Conservation (phyloP, 768 basidiomycete genomes). For the Tulasnella sp. region DNA sequence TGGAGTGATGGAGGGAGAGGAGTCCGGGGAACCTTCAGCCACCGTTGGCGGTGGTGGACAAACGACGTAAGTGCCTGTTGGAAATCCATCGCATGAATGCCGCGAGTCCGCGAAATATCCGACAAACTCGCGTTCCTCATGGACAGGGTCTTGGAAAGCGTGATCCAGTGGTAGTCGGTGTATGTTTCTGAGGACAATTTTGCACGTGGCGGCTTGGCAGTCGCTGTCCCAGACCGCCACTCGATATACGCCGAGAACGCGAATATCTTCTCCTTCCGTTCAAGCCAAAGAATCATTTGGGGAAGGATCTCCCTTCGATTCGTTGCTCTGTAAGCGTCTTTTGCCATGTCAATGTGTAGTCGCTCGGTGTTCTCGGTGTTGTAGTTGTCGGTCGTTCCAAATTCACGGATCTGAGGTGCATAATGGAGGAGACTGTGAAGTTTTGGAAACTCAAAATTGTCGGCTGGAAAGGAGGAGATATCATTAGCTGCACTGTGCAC, state of each 20-base stretch:
- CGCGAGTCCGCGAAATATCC: neutral
- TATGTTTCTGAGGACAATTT: neutral
- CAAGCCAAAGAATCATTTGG: constrained; percentile 21
- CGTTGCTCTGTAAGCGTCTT: constrained; percentile 18
- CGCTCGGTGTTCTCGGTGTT: constrained; percentile 35
- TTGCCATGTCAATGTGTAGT: constrained; percentile 29
- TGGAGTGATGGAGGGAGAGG: neutral
- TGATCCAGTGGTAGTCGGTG: neutral
- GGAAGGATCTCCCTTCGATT: neutral
- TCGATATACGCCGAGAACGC: neutral
- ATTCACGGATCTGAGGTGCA: constrained; percentile 25
- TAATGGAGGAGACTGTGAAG: constrained; percentile 33
- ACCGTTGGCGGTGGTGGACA: neutral
- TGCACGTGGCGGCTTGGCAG: neutral
- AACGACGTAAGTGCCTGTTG: neutral
- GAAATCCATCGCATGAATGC: neutral
- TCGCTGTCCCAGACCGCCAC: neutral
- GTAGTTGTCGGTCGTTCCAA: constrained; percentile 34
- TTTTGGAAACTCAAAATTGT: constrained; percentile 35
- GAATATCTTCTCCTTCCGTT: constrained; percentile 15
- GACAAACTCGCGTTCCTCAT: neutral
- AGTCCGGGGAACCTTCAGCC: neutral
- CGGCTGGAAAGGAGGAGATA: neutral
- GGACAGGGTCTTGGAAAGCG: neutral
- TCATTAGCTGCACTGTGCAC: neutral